Percentiles rank a stretch among this genome's conserved stretches.
Conservation (phyloP, 2,329 filamentous ascomycete species). For the Ophiostoma perfectum region DNA sequence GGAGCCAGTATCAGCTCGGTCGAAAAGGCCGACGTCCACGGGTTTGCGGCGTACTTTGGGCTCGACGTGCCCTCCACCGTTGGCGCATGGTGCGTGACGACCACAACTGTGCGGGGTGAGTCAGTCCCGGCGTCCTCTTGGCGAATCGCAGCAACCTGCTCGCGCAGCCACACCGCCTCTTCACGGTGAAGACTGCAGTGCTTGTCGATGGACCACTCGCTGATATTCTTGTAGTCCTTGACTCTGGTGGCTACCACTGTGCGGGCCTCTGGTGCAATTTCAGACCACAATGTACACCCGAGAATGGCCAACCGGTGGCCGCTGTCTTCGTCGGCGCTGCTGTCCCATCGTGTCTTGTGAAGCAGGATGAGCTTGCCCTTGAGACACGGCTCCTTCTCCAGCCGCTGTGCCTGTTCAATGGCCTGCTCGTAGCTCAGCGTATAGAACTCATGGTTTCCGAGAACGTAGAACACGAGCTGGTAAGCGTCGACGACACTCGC, state of each 20-base stretch:
- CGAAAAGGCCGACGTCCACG: conserved; percentile 47
- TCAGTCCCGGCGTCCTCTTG: neutral
- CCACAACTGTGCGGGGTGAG: conserved; percentile 34
- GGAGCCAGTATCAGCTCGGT: conserved; percentile 40
- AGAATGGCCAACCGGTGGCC: conserved; percentile 35
- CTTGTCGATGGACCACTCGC: conserved; percentile 43
- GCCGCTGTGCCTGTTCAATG: conserved; percentile 9
- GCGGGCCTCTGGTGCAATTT: conserved; percentile 38
- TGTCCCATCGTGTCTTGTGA: conserved; percentile 17
- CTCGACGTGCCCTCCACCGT: conserved; percentile 37
- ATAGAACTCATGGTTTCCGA: conserved; percentile 55
- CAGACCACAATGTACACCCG: conserved; percentile 55
- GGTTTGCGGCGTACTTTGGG: conserved; percentile 29
- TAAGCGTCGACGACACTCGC: conserved; percentile 44
- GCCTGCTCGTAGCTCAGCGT: conserved; percentile 15
- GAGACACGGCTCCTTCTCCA: conserved; percentile 15
- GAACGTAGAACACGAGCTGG: conserved; percentile 45
- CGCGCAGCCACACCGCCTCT: conserved; percentile 42
- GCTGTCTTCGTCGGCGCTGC: neutral
- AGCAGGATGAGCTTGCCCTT: conserved; percentile 4
- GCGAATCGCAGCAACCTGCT: neutral
- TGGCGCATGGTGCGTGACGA: conserved; percentile 55
- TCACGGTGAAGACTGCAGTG: conserved; percentile 45
- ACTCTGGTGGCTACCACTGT: conserved; percentile 41
- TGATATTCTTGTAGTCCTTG: conserved; percentile 49